Conservation (phyloP, 371 early-diverging fungal genomes). For the Nosema granulosis region DNA sequence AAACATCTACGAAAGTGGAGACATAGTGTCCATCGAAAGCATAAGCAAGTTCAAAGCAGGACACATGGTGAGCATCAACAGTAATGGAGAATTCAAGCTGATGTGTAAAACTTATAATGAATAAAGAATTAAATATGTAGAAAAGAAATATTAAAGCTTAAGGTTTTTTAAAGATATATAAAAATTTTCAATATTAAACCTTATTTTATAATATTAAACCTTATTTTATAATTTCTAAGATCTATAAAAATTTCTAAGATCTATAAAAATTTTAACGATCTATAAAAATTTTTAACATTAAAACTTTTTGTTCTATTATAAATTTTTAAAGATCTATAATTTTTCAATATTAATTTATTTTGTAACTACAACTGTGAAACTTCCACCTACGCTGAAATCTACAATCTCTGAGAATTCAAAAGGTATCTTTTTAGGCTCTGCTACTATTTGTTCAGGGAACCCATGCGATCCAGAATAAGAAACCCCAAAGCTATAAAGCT, state of each 20-base stretch:
- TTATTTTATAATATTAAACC: no score
- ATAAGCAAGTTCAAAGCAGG: slow-evolving; percentile 4
- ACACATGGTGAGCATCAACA: not conserved
- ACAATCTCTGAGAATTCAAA: slow-evolving; percentile 63
- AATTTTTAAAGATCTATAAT: not conserved
- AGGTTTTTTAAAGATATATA: no score
- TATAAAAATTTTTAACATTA: slow-evolving; percentile 1
- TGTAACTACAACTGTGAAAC: slow-evolving; percentile 57
- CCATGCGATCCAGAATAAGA: slow-evolving; percentile 59
- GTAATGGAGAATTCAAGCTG: slow-evolving; percentile 2
- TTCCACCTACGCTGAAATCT: slow-evolving; percentile 58
- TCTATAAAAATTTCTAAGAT: not conserved
- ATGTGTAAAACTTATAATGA: slow-evolving; percentile 14
- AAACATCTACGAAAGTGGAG: slow-evolving; percentile 1
- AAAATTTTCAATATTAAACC: no score
- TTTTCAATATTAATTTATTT: slow-evolving; percentile 31
- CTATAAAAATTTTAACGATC: not conserved
- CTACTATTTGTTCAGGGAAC: slow-evolving; percentile 39
- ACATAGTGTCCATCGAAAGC: not conserved
- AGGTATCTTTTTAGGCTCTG: slow-evolving; percentile 49
- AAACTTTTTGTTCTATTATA: not conserved
- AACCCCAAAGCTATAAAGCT: slow-evolving; percentile 61
- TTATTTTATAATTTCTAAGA: not conserved
- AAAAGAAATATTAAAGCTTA: no score
- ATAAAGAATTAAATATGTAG: no score